Evolutionary conservation across 495 filamentous ascomycete genomes (phyloP).

Genomic region (Peziza echinospora): DNA sequence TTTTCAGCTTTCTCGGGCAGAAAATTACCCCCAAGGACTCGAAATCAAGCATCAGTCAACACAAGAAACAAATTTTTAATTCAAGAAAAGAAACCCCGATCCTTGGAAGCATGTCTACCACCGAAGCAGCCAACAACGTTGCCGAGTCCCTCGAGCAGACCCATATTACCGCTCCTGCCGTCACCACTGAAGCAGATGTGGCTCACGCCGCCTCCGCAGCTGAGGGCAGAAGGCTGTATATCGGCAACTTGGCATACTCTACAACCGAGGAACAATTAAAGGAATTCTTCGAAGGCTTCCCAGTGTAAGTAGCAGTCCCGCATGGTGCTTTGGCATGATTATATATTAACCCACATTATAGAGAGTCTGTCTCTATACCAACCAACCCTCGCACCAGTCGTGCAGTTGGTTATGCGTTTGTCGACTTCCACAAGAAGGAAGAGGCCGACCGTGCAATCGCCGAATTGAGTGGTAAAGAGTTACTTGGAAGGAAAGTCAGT

Average conservation of each 20-base stretch:
- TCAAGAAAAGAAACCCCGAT: not conserved
- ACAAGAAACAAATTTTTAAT: not conserved
- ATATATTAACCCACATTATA: too few relatives aligned
- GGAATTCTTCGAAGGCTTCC: conserved; percentile 94
- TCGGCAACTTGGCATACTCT: conserved; percentile 98
- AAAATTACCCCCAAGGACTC: not conserved
- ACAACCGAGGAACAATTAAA: conserved; percentile 99
- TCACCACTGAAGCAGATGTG: conserved; percentile 41
- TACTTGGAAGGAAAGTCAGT: conserved; percentile 93
- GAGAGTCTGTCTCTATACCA: conserved; percentile 93
- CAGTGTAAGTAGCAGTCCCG: conserved; percentile 95
- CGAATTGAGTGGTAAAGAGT: conserved; percentile 87
- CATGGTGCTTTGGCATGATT: too few relatives aligned
- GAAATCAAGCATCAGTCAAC: not conserved
- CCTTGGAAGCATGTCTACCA: not conserved
- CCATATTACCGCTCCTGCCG: conserved; percentile 31
- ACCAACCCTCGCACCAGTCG: conserved; percentile 97
- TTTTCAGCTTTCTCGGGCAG: not conserved
- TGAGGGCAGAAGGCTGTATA: conserved; percentile 96
- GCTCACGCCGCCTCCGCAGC: conserved; percentile 89
- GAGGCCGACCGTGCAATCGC: conserved; percentile 88
- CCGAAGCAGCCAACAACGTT: conserved; percentile 50
- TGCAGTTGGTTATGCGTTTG: conserved; percentile 96
- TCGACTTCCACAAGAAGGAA: conserved; percentile 78
- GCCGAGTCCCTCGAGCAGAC: conserved; percentile 65